Base-by-base conservation (phyloP, 1,284 basidiomycete genomes). In the Pterulicium gracile region DNA sequence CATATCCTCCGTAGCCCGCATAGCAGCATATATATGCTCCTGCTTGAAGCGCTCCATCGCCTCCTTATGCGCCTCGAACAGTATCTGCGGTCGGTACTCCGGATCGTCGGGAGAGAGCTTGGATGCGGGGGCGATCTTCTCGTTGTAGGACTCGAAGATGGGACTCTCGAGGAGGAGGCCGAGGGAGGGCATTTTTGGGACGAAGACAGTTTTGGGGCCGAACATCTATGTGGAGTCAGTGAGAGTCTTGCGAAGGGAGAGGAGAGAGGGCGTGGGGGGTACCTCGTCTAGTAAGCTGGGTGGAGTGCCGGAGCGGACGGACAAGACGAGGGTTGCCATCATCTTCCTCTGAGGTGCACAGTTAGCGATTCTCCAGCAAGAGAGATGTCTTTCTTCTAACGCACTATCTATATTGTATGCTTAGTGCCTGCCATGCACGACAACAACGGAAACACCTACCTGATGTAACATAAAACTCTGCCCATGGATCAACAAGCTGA, bases 381-480 rank as follows among this genome's bases (percentile, higher is more conserved):
- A 22, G 41, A 46, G 18, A 23, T 24, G 22, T 27, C 1, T 14
- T 35, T 43, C 23, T 50, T 44, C 48, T 53, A 42, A 48, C 23
- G 17, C n/a, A 19, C 24, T 36, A 58, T 65, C 52, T 54, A 73
- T 53, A 79, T 75, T 55, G 35, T 12, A 27, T 15, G 49, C 10
- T 3, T 34, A 23, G 46, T 40, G 1, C 42, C 54, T 55, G 47
- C 49, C 61, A 61, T 43, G 64, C 66, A 62, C 3, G 34, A 14
- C 39, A 45, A 22, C 50, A 15, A 42, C 12, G 3, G 18, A 41
- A 32, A 15, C 41, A 57, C 68, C 46, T 54, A 84, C 84, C 69
- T 98, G 95, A 63, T 99, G 95, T 48, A 98, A 67, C 96, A 99
- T 98, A 63, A 99, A 99, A 55, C 90, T 94, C 63, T 98, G 96